A percentile compares a stretch with the other conserved stretches of the same genome.
Evolutionary conservation across 2,329 filamentous ascomycete species (phyloP).

Genomic region (Diaporthe capsici): DNA sequence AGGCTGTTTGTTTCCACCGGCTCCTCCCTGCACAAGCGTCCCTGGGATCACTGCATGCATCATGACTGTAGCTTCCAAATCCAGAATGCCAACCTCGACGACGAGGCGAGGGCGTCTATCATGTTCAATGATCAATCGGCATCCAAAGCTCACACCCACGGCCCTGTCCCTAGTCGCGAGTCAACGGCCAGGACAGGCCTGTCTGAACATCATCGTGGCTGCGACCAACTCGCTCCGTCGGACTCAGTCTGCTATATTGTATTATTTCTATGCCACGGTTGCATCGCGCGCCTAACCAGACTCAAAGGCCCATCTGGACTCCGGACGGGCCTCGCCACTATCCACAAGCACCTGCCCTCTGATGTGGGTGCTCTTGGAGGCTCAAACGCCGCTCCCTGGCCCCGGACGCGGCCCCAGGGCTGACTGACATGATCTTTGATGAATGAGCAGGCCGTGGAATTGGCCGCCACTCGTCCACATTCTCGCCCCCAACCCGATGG

Average conservation of each 20-base stretch:
- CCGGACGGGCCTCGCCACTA: background rate
- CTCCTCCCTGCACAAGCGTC: background rate
- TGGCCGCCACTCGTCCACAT: conserved; percentile 15
- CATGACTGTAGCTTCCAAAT: background rate
- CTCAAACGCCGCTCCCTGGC: conserved; percentile 24
- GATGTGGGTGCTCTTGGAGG: conserved; percentile 22
- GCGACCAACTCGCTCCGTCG: background rate
- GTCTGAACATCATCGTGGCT: background rate
- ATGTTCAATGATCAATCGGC: background rate
- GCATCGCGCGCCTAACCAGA: conserved; percentile 17
- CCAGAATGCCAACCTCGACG: background rate
- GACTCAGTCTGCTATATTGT: background rate
- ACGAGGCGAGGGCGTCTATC: background rate
- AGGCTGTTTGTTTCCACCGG: background rate
- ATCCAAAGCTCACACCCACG: background rate
- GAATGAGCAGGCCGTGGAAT: conserved; percentile 74
- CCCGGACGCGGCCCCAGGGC: conserved; percentile 27
- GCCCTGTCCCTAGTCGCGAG: background rate
- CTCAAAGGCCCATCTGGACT: background rate
- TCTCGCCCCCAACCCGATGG: conserved; percentile 25
- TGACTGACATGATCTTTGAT: conserved; percentile 66
- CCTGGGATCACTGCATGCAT: background rate
- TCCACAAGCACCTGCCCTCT: background rate
- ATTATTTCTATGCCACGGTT: background rate
- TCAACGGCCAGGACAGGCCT: background rate